Evolutionary conservation across 176 grass and related monocot species (phyloP).

Genomic region (Eremochloa ophiuroides): DNA sequence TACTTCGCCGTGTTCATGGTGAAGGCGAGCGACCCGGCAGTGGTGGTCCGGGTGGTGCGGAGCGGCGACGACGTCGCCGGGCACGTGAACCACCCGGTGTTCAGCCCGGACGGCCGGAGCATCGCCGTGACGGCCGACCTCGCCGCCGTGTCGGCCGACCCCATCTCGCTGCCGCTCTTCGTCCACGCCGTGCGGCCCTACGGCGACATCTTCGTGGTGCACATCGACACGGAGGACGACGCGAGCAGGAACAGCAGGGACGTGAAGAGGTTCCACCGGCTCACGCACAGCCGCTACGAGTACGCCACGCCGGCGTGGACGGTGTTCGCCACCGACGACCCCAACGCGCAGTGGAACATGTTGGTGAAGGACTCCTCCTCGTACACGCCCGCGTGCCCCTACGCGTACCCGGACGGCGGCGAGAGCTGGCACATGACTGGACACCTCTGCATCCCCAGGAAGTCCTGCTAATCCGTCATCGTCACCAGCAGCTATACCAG

Average conservation of each 20-base stretch:
- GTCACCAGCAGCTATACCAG: too few species aligned
- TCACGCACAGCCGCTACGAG: slow-evolving; percentile 40
- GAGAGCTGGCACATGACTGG: slow-evolving; percentile 51
- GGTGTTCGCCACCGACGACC: slow-evolving; percentile 25
- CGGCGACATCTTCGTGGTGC: slow-evolving; percentile 20
- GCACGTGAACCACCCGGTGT: slow-evolving; percentile 46
- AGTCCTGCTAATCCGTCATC: not conserved
- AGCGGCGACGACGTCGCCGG: not conserved
- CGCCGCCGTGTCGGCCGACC: slow-evolving; percentile 14
- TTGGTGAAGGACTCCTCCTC: not conserved
- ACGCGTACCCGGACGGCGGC: slow-evolving; percentile 21
- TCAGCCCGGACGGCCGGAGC: slow-evolving; percentile 31
- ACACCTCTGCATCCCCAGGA: slow-evolving; percentile 30
- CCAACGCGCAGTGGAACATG: slow-evolving; percentile 30
- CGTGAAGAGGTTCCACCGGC: slow-evolving; percentile 9
- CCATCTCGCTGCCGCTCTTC: slow-evolving; percentile 38
- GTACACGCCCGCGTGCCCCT: slow-evolving; percentile 22
- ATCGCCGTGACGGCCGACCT: not conserved
- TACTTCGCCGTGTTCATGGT: slow-evolving; percentile 33
- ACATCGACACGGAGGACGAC: slow-evolving; percentile 37
- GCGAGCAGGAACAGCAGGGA: slow-evolving; percentile 9
- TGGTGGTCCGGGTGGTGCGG: not conserved
- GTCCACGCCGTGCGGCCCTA: slow-evolving; percentile 38
- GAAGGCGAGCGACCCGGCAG: slow-evolving; percentile 17
- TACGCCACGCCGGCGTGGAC: slow-evolving; percentile 41